Base-by-base conservation (phyloP, 192 early-diverging fungal species). In the Mortierella claussenii region DNA sequence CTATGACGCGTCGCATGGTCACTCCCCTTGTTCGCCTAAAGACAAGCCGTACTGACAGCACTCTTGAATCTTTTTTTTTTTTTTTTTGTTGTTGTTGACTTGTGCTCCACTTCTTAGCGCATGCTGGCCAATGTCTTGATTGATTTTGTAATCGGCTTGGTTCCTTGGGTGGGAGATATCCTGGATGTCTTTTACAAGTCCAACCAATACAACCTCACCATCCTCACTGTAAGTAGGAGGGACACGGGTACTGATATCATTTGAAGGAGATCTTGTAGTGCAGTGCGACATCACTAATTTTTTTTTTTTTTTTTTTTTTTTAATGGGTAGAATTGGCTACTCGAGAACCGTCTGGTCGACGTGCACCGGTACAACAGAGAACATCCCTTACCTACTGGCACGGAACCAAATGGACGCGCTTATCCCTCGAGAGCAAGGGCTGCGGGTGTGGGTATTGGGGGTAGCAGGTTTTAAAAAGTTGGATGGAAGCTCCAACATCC, bases 321-420 rank as follows among this genome's bases (percentile, higher is more conserved):
- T 21, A 54, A 21, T 24, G 3, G 13, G 3, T 60, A 76, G 73
- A 61, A 47, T 34, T 76, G 73, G 73, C 30, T 76, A 31, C 27
- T 44, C 1, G 73, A 66, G 44, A 76, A 76, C 43, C 49, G 53
- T 18, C 37, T 76, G 8, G 64, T 76, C 17, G 73, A 76, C 20
- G 73, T 76, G 34, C 52, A 55, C 12, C 43, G 47, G 1, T 76
- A 67, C 64, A 67, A 76, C 21, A 37, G 59, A 11, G 73, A 76
- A 36, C 73, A 76, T 44, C 73, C 73, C 30, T 52, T 76, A 15
- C 10, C 17, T 11, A 66, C 43, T 32, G 64, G 62, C 10, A 34
- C 12, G 0, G 70, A 75, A 18, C 70, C 70, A 1, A 90, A 60
- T 88, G 82, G 79, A 93, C 96, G 82, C 93, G 91, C 56, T 8